Evolutionary conservation across 805 yeast species (phyloP), one percentile per base, ranked within the genome.

Genomic region (Metschnikowia matae): DNA sequence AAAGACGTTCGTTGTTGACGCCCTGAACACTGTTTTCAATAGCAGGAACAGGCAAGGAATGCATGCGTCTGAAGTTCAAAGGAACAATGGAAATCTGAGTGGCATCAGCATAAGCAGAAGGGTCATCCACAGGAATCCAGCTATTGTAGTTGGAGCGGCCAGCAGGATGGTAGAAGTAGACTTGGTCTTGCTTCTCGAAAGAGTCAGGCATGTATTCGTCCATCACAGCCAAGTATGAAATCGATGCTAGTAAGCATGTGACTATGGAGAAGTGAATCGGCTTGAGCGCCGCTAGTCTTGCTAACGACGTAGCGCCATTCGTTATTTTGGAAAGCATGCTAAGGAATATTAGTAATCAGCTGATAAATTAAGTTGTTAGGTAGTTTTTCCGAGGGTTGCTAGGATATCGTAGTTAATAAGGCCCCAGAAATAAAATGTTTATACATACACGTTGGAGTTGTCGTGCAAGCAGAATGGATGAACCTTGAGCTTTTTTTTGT

Each of bases 251-350:
- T 44, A 90, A 69, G 13, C 92, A 77, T 5, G 89, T 79, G 50
- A 81, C 62, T 43, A 89, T 81, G 48, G 91, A 83, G 48, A 89
- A 79, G 68, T 91, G 98, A 57, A 92, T 88, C 15, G 99, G 99
- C 62, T 84, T 79, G 52, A 80, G 79, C 13, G 96, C 94, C 48
- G 92, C 81, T 20, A 77, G 65, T 51, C 71, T 73, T 42, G 87
- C 85, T 48, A 82, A 59, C 40, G 69, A 65, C 48, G 70, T 57
- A 21, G 71, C 66, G 49, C 64, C 64, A 54, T 59, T 59, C 51
- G 68, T 67, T 54, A 70, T 55, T 42, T 59, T 54, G 48, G 61
- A 55, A 54, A 68, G 65, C 73, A 69, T 69, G 37, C 57, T 53
- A 20, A 26, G 21, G 40, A 35, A 21, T 14, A 17, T 45, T 37